Percentiles rank a stretch among this genome's conserved stretches.
These are phyloP conservation scores for Acanthamoeba divionensis DNA, from an alignment of 208 protist genomes.

Conservation along the genomic window DNA sequence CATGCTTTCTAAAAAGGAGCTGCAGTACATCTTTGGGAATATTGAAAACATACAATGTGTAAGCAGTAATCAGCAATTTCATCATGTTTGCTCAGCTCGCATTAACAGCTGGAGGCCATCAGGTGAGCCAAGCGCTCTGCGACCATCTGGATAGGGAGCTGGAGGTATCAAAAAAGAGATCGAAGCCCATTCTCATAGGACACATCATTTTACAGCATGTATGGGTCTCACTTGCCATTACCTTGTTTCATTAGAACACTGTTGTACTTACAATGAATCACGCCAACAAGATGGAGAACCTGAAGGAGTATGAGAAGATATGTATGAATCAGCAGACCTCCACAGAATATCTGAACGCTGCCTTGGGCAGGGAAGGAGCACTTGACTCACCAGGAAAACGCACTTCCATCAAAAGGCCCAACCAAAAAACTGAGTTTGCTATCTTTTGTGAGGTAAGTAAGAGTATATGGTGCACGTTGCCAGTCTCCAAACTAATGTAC, in stretches of 20 bases:
- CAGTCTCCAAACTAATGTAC: neutral
- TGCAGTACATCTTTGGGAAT: slow-evolving; percentile 26
- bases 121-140: neutral
- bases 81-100: neutral
- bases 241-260: too few relatives aligned
- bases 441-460: too few relatives aligned
- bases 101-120: neutral
- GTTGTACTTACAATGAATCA: too few relatives aligned
- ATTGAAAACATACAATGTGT: neutral
- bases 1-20: neutral
- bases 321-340: slow-evolving; percentile 23
- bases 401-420: neutral
- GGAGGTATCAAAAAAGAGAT: too few relatives aligned
- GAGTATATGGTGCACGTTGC: too few relatives aligned
- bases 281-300: neutral
- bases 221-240: neutral
- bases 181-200: too few relatives aligned
- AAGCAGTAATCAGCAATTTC: neutral
- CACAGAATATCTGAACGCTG: neutral
- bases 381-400: neutral
- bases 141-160: neutral
- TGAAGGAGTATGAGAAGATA: slow-evolving; percentile 13
- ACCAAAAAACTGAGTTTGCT: neutral
- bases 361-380: neutral
- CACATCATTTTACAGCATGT: neutral